Evolutionary conservation across 2,329 filamentous ascomycete species (phyloP).

Genomic region (Dactylellina drechsleri): DNA sequence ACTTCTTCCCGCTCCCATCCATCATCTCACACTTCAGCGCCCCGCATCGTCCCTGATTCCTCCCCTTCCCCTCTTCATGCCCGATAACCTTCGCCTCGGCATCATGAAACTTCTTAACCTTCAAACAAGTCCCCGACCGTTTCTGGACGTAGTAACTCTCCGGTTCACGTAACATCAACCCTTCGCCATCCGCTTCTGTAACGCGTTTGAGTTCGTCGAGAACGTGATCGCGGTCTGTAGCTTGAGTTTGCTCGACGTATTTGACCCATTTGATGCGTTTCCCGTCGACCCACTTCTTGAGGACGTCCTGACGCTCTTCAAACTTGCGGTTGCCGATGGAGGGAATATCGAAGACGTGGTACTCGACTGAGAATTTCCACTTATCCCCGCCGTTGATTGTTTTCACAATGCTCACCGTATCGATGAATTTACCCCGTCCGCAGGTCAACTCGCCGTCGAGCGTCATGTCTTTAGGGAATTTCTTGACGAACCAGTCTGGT

Average conservation of each 20-base stretch:
- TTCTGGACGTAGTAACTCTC: constrained; percentile 56
- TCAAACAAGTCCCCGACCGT: constrained; percentile 57
- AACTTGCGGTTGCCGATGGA: constrained; percentile 56
- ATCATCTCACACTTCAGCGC: constrained; percentile 59
- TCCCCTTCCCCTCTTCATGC: constrained; percentile 57
- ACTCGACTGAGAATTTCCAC: constrained; percentile 59
- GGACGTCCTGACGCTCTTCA: constrained; percentile 55
- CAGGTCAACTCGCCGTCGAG: constrained; percentile 59
- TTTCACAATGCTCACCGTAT: constrained; percentile 58
- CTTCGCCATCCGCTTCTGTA: constrained; percentile 56
- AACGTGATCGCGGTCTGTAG: constrained; percentile 55
- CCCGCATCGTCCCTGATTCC: constrained; percentile 56
- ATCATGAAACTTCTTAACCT: constrained; percentile 58
- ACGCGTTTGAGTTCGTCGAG: constrained; percentile 56
- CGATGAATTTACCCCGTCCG: constrained; percentile 57
- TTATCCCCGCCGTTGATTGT: constrained; percentile 55
- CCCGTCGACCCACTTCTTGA: constrained; percentile 53
- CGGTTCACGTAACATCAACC: constrained; percentile 58
- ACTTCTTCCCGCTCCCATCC: constrained; percentile 57
- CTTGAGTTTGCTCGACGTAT: constrained; percentile 56
- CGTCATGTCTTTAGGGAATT: constrained; percentile 57
- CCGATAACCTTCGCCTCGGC: constrained; percentile 58
- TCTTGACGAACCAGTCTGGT: constrained; percentile 58
- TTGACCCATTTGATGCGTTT: constrained; percentile 57
- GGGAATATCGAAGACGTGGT: constrained; percentile 58